phyloP scores from a whole-genome alignment of 192 early-diverging fungal genomes.

The Podila horticola region DNA sequence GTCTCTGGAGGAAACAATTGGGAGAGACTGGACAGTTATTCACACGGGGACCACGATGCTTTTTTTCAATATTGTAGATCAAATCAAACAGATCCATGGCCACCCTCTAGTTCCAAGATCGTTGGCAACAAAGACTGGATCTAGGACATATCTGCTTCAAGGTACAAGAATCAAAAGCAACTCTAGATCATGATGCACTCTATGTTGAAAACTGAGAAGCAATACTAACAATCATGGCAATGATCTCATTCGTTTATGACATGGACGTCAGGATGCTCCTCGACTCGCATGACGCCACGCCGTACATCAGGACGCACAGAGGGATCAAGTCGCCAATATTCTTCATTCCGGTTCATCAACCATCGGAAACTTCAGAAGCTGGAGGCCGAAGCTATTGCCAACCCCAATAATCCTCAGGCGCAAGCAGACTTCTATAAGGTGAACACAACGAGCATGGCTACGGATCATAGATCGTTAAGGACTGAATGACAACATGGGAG shows the following conservation, averaged over 20 bases:
- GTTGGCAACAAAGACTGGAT: no score
- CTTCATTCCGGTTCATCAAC: conserved; percentile 56
- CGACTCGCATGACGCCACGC: not conserved
- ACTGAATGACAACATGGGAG: not conserved
- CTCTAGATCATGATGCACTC: no score
- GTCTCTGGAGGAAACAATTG: no score
- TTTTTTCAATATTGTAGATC: not conserved
- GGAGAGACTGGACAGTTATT: no score
- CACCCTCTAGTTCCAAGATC: no score
- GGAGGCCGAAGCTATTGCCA: conserved; percentile 64
- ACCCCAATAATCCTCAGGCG: conserved; percentile 56
- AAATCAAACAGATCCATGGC: conserved; percentile 1
- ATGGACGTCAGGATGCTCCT: not conserved
- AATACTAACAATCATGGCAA: no score
- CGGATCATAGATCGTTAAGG: no score
- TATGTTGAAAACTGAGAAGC: no score
- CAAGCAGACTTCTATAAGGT: conserved; percentile 69
- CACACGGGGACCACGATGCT: no score
- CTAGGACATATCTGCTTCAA: no score
- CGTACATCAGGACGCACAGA: not conserved
- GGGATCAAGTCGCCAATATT: conserved; percentile 21
- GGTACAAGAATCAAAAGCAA: no score
- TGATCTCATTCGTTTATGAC: no score
- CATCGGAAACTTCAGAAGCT: conserved; percentile 57
- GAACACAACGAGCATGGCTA: conserved; percentile 3